Base-by-base conservation (phyloP, 1,139 yeast genomes). In the Debaryomyces fabryi region DNA sequence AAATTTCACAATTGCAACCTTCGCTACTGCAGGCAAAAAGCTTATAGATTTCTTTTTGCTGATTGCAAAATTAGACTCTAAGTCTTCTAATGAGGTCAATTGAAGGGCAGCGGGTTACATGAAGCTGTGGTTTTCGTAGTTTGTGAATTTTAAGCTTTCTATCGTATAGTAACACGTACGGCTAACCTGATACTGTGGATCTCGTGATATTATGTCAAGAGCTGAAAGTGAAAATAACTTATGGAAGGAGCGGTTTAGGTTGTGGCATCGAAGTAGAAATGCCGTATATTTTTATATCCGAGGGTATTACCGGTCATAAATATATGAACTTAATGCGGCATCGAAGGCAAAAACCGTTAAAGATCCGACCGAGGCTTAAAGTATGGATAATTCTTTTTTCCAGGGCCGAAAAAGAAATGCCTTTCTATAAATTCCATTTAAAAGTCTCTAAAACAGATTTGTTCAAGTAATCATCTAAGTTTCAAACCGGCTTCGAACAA, bases 181-280 rank as follows among this genome's bases (percentile, higher is more conserved):
- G 15, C 20, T 16, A 21, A 20, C 13, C 13, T 4, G 12, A 18
- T 30, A 30, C 18, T 15, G 18, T 30, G 21, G n/a, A 18, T n/a
- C 43, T 20, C 43, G 43, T 30, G 35, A 29, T 18, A 40, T 40
- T 10, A 32, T 40, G 43, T 40, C 43, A 40, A 35, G 12, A 2
- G 23, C 9, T 10, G 4, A 35, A 21, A 7, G 10, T 20, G 25
- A 21, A 35, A 35, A 20, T 7, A 16, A 12, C 13, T n/a, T 8
- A 20, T 4, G 6, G 13, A 35, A 10, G 8, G 38, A 20, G 38
- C 38, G 38, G 38, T 35, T 12, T 21, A 24, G 38, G 40, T 37
- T 23, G 27, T 20, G 29, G 43, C 36, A 40, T 40, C 23, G 29
- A 25, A 27, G 13, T 12, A 29, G 36, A 40, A 40, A 40, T 21